These are phyloP conservation scores for Cladosporium oxysporum DNA, from an alignment of 2,329 filamentous ascomycete species.

Conservation along the genomic window DNA sequence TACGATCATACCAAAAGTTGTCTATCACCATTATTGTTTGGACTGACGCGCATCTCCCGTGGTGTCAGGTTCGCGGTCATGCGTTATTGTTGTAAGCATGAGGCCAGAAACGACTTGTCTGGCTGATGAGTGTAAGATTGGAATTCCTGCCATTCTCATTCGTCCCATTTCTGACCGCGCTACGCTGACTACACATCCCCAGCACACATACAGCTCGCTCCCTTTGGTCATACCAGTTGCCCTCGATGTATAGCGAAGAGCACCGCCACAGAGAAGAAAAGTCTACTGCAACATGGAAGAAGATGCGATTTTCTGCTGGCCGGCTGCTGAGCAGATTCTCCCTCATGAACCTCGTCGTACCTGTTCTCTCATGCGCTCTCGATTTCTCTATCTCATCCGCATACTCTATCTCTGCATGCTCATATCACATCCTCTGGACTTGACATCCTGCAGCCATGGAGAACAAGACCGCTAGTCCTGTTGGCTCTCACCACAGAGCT, in stretches of 20 bases:
- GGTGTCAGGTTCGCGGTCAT: neutral
- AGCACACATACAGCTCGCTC: neutral
- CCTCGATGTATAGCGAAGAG: neutral
- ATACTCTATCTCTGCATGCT: neutral
- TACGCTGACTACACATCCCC: neutral
- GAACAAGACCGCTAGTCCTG: neutral
- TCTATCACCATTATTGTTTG: neutral
- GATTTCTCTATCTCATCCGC: neutral
- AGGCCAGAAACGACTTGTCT: neutral
- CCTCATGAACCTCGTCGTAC: neutral
- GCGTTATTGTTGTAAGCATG: neutral
- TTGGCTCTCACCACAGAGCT: neutral
- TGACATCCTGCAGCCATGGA: neutral
- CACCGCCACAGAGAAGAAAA: neutral
- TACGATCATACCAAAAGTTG: slow-evolving; percentile 15
- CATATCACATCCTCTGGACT: neutral
- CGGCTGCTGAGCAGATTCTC: neutral
- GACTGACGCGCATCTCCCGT: neutral
- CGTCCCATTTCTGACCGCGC: neutral
- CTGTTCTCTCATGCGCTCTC: neutral
- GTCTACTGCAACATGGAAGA: neutral
- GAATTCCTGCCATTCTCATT: neutral
- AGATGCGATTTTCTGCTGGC: neutral
- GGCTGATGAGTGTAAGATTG: neutral
- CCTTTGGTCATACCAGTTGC: neutral